Conservation (phyloP, 805 yeast species). For the Cyberlindnera amylophila region DNA sequence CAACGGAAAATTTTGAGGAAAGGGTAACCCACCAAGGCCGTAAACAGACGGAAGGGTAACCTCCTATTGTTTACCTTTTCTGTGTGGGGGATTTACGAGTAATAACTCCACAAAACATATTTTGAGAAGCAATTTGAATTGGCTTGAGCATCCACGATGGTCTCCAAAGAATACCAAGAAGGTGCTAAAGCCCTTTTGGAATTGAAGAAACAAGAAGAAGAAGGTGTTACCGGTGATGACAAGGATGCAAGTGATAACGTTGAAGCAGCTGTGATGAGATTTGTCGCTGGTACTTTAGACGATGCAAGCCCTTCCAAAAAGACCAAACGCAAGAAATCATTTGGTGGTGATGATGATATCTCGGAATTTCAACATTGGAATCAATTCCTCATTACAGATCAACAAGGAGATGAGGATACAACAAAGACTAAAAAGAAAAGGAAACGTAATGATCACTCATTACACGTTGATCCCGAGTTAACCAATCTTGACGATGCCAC, state of each 20-base stretch:
- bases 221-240: conserved; percentile 7
- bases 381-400: conserved; percentile 24
- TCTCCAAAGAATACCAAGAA: conserved; percentile 21
- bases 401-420: conserved; percentile 18
- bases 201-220: conserved; percentile 22
- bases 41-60: too few relatives aligned
- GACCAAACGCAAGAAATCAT: conserved; percentile 21
- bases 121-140: too few relatives aligned
- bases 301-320: neutral
- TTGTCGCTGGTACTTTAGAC: conserved; percentile 62
- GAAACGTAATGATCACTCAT: conserved; percentile 1
- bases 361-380: conserved; percentile 30
- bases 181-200: conserved; percentile 27
- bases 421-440: conserved; percentile 10
- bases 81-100: too few relatives aligned
- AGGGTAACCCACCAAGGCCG: too few relatives aligned
- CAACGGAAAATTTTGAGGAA: too few relatives aligned
- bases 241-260: conserved; percentile 44
- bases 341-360: conserved; percentile 20
- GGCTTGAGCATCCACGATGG: too few relatives aligned
- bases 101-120: too few relatives aligned
- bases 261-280: conserved; percentile 74
- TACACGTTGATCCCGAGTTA: conserved; percentile 53
- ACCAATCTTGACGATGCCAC: conserved; percentile 44
- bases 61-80: too few relatives aligned